Base-by-base conservation (phyloP, 176 grass and related monocot genomes). In the Pontederia crassipes region DNA sequence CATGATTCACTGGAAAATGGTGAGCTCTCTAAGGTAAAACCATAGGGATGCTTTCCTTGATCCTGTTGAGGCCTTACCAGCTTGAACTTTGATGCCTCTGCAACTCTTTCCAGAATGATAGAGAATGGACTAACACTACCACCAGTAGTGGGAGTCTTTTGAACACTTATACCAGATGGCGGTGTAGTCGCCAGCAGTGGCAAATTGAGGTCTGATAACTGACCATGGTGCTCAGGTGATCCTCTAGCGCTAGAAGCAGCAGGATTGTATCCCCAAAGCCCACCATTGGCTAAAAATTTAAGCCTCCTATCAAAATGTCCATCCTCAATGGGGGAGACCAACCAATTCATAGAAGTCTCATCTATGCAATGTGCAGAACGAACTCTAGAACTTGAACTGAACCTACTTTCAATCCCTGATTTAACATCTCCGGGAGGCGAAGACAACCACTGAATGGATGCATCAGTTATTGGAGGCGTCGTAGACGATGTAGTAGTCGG, bases 61-160 rank as follows among this genome's bases (percentile, higher is more conserved):
- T 64, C 52, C 63, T 85, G 86, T 26, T 82, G 73, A 58, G 79
- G 60, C 64, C 65, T 73, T 57, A 77, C 59, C 49, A 68, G 65
- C 18, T 69, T 77, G 13, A 66, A 54, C 52, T 65, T 81, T 52
- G 87, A 98, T 12, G 84, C 85, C 49, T 80, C 54, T 4, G 88
- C 88, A 68, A 82, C 85, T 53, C 79, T 81, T 78, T 93, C 87
- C 66, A 98, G 64, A 69, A 98, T 98, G 53, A 98, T 73, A 4
- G 94, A 98, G 79, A 98, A 98, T 51, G 94, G 94, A 55, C 94
- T 98, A 10, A 83, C 80, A 72, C 77, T 98, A 28, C 84, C 80
- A 2, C 78, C 70, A 12, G 65, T 98, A 72, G 72, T 86, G 1
- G 94, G 94, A 20, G 94, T 98, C 86, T 61, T 92, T 58, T 74